These are phyloP conservation scores for Sedum album DNA, from an alignment of 164 flowering plant genomes.

Conservation along the genomic window DNA sequence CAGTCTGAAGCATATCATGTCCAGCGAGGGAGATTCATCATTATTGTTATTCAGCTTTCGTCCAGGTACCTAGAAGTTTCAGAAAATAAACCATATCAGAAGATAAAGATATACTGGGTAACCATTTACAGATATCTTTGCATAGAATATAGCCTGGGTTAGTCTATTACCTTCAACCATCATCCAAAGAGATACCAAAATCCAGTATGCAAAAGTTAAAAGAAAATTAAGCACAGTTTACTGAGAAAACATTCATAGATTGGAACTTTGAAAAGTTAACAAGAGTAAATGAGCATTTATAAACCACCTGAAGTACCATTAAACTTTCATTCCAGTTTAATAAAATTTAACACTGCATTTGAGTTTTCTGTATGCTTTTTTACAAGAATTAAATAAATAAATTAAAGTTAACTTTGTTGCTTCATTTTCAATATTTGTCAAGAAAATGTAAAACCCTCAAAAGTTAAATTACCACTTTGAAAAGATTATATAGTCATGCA, in stretches of 20 bases:
- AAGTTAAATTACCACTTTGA: too few species aligned
- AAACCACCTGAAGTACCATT: not conserved
- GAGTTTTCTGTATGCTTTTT: too few species aligned
- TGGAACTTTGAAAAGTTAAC: not conserved
- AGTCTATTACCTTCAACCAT: not conserved
- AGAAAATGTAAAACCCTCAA: too few species aligned
- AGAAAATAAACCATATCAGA: not conserved
- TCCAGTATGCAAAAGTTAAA: not conserved
- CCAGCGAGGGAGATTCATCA: not conserved
- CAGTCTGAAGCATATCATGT: not conserved
- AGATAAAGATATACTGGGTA: not conserved
- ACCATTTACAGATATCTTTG: too few species aligned
- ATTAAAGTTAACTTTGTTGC: too few species aligned
- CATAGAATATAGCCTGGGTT: not conserved
- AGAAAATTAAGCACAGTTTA: not conserved
- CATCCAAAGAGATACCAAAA: not conserved
- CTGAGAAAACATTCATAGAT: not conserved
- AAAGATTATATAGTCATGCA: too few species aligned
- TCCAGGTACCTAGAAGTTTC: not conserved
- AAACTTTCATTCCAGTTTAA: too few species aligned
- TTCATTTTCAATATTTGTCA: too few species aligned
- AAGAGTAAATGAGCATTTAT: not conserved
- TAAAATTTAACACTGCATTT: not conserved
- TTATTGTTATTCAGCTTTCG: not conserved
- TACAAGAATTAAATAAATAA: too few species aligned